Percentiles rank a stretch among this genome's conserved stretches.
Evolutionary conservation across 2,329 filamentous ascomycete species (phyloP).

Genomic region (Alternaria dauci): DNA sequence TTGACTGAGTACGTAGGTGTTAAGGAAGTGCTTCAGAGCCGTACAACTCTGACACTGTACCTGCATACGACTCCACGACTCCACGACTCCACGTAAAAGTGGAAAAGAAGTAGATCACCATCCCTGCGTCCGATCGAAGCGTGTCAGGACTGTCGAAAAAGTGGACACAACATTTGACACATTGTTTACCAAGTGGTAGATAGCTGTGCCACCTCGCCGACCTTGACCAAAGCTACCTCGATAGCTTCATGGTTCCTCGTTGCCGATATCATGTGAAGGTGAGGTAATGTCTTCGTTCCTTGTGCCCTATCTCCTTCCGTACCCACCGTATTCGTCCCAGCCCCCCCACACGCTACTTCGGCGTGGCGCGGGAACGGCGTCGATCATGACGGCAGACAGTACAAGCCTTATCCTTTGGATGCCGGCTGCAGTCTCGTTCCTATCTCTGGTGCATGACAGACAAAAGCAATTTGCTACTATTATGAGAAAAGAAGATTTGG

Average conservation of each 20-base stretch:
- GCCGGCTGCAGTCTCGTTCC: background rate
- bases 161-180: background rate
- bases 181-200: background rate
- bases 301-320: background rate
- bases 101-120: too few species aligned
- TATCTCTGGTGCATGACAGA: background rate
- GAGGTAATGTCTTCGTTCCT: background rate
- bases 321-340: background rate
- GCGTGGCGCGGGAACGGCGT: slow-evolving; percentile 7
- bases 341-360: slow-evolving; percentile 3
- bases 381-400: slow-evolving; percentile 3
- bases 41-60: too few species aligned
- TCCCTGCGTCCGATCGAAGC: too few species aligned
- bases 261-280: background rate
- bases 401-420: background rate
- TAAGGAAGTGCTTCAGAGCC: too few species aligned
- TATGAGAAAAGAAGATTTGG: background rate
- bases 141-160: background rate
- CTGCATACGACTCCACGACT: too few species aligned
- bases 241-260: background rate
- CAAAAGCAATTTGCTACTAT: background rate
- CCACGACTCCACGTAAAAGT: too few species aligned
- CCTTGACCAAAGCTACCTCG: background rate
- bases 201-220: background rate
- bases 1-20: too few species aligned